Evolutionary conservation across 805 yeast species (phyloP), one percentile per base, ranked within the genome.

Genomic region (Metschnikowia lochheadii): DNA sequence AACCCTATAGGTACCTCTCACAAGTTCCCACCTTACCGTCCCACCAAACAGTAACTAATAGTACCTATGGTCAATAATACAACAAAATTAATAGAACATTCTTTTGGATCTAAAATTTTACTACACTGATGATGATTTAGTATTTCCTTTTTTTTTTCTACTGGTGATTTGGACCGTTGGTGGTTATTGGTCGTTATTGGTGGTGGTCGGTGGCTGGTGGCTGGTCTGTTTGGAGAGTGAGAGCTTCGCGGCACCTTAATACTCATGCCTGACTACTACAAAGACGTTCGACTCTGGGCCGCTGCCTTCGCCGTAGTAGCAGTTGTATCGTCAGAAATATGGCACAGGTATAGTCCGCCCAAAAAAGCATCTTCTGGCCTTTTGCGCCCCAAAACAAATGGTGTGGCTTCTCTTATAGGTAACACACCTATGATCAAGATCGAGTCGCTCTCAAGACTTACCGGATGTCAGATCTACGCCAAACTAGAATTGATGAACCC

Each of bases 401-500:
- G 91, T 7, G 77, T 88, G 0, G 85, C 82, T 44, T 89, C 86
- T 13, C 77, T 90, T 17, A 89, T 92, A 18, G 99, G 99, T 0
- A 83, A 90, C 65, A 92, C 99, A 1, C 97, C 96, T 0, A 62
- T 92, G 66, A 83, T 92, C 15, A 79, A 80, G 54, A 78, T 92
- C 42, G 78, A 80, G 56, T 85, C 95, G 0, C 73, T 92, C 11
- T 83, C 94, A 0, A 66, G 73, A 13, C 67, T 77, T 11, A 89
- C 96, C 0, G 95, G 95, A 0, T 85, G 92, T 62, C 84, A 86
- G 39, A 81, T 92, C 3, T 88, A 82, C 64, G 98, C 96, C 35
- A 92, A 92, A 62, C 64, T 91, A 53, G 99, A 92, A 65, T 70
- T 89, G 49, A 67, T 77, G 54, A 94, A 92, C 61, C 97, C 98